phyloP scores from a whole-genome alignment of 306 rosid species.

The Hippophae tibetana region DNA sequence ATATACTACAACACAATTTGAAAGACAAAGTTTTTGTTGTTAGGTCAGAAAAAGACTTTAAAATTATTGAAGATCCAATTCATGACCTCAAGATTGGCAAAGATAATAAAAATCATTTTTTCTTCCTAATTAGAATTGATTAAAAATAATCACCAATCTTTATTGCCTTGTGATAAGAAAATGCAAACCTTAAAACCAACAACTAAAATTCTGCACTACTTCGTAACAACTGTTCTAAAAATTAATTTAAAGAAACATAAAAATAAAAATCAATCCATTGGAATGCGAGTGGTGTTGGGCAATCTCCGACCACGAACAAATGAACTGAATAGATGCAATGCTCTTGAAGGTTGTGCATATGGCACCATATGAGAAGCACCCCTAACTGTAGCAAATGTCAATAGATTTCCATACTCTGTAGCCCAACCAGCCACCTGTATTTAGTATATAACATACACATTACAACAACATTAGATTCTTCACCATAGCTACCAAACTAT shows the following conservation, averaged over 20 bases:
- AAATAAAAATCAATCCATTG: constrained; percentile 22
- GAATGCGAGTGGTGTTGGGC: constrained; percentile 49
- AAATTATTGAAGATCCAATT: no score
- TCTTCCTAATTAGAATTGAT: neutral
- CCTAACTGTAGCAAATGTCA: constrained; percentile 75
- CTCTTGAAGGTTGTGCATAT: constrained; percentile 76
- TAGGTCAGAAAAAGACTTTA: no score
- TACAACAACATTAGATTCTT: neutral
- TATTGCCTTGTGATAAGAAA: constrained; percentile 20
- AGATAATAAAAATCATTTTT: neutral
- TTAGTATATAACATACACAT: neutral
- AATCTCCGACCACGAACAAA: constrained; percentile 51
- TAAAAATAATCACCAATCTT: neutral
- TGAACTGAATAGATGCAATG: constrained; percentile 60
- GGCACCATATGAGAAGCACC: constrained; percentile 95
- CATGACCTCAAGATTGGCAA: neutral
- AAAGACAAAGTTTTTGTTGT: no score
- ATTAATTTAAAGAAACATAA: constrained; percentile 1
- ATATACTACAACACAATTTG: no score
- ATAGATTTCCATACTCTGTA: constrained; percentile 66
- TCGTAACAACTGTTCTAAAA: neutral
- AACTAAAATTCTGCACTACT: neutral
- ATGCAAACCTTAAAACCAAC: constrained; percentile 5
- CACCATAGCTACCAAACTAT: neutral
- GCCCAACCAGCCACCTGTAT: constrained; percentile 75